phyloP scores from a whole-genome alignment of 2,329 filamentous ascomycete genomes.

The Colletotrichum sp. region DNA sequence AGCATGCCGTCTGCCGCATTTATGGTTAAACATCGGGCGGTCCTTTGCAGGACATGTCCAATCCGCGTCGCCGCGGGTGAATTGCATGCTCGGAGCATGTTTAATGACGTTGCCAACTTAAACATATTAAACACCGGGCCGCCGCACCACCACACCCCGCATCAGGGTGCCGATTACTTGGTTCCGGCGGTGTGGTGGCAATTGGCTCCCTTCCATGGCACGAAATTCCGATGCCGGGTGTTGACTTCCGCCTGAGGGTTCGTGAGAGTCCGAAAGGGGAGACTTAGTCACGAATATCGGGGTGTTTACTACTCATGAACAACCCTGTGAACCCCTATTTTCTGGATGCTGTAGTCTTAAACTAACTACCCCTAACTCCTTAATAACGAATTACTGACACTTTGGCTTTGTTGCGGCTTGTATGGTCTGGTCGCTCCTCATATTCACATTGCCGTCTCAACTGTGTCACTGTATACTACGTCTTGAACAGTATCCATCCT shows the following conservation, averaged over 20 bases:
- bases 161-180: conserved; percentile 1
- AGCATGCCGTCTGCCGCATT: not conserved
- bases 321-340: not conserved
- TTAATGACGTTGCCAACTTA: conserved; percentile 3
- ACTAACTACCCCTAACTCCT: not conserved
- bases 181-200: not conserved
- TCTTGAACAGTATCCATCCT: not conserved
- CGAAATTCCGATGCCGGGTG: not conserved
- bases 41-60: not conserved
- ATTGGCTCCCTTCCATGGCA: not conserved
- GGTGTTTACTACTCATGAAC: not conserved
- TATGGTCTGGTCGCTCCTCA: not conserved
- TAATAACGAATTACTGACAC: not conserved
- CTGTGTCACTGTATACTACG: no score
- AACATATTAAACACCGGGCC: not conserved
- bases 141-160: conserved; percentile 9
- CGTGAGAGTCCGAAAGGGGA: not conserved
- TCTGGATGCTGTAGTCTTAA: not conserved
- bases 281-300: not conserved
- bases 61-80: not conserved
- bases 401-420: not conserved
- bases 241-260: not conserved
- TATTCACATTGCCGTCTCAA: not conserved
- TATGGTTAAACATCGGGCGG: not conserved
- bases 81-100: not conserved